Base-by-base conservation (phyloP, 495 filamentous ascomycete genomes). In the Tuber brumale region DNA sequence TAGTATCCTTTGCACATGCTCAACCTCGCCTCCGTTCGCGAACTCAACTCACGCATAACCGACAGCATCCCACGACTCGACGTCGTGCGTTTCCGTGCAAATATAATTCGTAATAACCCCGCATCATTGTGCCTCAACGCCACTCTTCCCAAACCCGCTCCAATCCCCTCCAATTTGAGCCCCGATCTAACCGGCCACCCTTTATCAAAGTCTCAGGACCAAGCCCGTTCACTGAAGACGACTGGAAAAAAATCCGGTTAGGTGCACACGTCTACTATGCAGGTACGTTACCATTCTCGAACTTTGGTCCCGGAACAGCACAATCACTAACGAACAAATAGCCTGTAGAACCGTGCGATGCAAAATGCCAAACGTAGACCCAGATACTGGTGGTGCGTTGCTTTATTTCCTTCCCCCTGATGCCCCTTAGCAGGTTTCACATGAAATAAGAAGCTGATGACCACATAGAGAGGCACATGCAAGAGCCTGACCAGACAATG, bases 1-100 rank as follows among this genome's bases (percentile, higher is more conserved):
- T 7, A 92, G 83, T 98, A 95, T 83, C 94, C 95, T 6, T 85
- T 98, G 43, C 93, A 97, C 80, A 83, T 97, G 12, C 84, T 96
- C 46, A 95, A 89, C 76, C 85, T 97, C 16, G 86, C 90, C 66
- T 94, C 91, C 77, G 87, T 96, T 41, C 88, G 88, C 10, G 89
- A 94, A 74, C 84, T 91, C 12, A 88, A 85, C 66, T 73, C 76
- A 2, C 81, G 82, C 35, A 87, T 94, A 39, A 85, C 85, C 43
- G 78, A 83, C 12, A 86, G 88, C 44, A 88, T 93, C 43, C 88
- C 87, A 0, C 86, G 87, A 66, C 86, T 97, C 19, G 90, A 90
- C 61, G 88, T 91, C 4, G 81, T 87, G 2, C 89, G 93, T 7
- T 97, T 97, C 84, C 89, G 95, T 48, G 89, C 94, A 14, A 98